A percentile compares a stretch with the other conserved stretches of the same genome.
phyloP scores from a whole-genome alignment of 306 rosid species.

The Ormosia emarginata region DNA sequence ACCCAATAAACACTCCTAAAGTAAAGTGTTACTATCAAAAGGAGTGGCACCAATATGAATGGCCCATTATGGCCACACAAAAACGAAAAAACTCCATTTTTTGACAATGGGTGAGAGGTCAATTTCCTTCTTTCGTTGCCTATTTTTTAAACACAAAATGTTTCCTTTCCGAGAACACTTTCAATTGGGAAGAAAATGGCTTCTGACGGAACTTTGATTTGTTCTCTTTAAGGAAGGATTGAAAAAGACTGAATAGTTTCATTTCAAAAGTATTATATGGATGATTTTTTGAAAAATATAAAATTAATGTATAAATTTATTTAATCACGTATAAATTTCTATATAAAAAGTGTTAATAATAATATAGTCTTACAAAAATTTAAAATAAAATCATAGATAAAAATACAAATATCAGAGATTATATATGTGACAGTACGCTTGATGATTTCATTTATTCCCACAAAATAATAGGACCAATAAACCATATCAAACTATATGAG shows the following conservation, averaged over 20 bases:
- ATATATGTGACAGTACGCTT: background rate
- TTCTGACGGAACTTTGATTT: background rate
- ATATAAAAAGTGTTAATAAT: background rate
- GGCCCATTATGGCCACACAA: background rate
- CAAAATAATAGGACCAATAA: background rate
- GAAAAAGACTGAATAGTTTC: background rate
- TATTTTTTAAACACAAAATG: background rate
- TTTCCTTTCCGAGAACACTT: background rate
- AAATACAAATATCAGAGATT: background rate
- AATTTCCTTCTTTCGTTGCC: background rate
- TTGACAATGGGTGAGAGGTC: constrained; percentile 7
- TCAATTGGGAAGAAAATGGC: background rate
- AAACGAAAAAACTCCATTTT: background rate
- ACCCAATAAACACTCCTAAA: background rate
- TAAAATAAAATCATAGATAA: background rate
- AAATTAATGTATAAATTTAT: background rate
- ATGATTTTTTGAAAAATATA: background rate
- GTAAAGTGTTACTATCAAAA: constrained; percentile 31
- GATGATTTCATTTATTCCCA: background rate
- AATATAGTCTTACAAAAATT: background rate
- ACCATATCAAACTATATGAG: background rate
- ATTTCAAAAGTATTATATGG: background rate
- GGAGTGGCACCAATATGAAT: constrained; percentile 16
- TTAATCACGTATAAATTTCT: background rate
- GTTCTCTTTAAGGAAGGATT: background rate